A percentile compares a stretch with the other conserved stretches of the same genome.
Conservation (phyloP, 306 rosid genomes). For the Trifolium pratense region DNA sequence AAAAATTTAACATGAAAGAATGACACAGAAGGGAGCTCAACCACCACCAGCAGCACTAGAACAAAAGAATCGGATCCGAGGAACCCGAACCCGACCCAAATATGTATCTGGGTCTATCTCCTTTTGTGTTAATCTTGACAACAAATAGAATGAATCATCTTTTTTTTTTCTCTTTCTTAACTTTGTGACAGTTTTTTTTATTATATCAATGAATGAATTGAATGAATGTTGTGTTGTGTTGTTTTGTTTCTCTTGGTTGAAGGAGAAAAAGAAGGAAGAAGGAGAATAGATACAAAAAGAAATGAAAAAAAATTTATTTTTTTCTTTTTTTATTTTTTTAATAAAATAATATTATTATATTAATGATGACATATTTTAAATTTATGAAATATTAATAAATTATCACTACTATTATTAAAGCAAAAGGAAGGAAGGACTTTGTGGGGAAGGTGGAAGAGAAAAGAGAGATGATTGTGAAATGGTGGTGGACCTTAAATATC, state of each 20-base stretch:
- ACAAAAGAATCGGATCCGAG: constrained; percentile 47
- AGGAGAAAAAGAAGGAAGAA: constrained; percentile 31
- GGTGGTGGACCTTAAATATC: constrained; percentile 77
- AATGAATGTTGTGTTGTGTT: constrained; percentile 20
- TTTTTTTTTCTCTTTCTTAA: constrained; percentile 16
- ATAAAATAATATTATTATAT: not conserved
- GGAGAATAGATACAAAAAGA: constrained; percentile 63
- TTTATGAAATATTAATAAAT: constrained; percentile 8
- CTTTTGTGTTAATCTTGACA: constrained; percentile 33
- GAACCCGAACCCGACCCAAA: constrained; percentile 49
- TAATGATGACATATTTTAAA: constrained; percentile 33
- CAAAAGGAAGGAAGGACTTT: constrained; percentile 49
- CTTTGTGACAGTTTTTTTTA: not conserved
- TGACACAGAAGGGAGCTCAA: not conserved
- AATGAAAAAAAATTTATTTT: not conserved
- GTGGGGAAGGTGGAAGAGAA: constrained; percentile 51
- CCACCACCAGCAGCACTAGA: constrained; percentile 10
- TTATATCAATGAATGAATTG: not conserved
- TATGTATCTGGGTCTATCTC: constrained; percentile 9
- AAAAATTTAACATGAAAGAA: constrained; percentile 22
- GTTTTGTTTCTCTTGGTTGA: constrained; percentile 26
- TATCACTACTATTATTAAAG: constrained; percentile 43
- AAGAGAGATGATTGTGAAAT: constrained; percentile 49
- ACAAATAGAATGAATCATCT: constrained; percentile 20
- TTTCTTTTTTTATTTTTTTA: not conserved